Conservation (phyloP, 306 rosid species). For the Cicer pinnatifidum region DNA sequence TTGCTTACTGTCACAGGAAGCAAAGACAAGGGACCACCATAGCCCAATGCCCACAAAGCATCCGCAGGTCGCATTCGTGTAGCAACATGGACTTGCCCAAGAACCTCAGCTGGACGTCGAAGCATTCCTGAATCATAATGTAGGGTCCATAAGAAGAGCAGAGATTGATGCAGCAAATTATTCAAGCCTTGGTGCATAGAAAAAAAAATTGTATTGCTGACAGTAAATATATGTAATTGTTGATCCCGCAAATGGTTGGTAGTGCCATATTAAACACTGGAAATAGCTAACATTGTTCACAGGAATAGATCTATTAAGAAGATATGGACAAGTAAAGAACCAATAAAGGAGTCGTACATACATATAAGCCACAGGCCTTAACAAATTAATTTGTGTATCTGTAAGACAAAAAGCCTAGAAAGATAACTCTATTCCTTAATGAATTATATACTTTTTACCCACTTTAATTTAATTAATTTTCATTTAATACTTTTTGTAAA, state of each 20-base stretch:
- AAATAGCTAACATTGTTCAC: constrained; percentile 34
- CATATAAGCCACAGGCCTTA: constrained; percentile 9
- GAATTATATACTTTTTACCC: constrained; percentile 9
- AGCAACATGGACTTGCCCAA: constrained; percentile 98
- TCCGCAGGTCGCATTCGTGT: constrained; percentile 87
- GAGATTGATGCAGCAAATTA: constrained; percentile 41
- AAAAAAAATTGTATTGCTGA: constrained; percentile 28
- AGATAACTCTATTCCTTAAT: constrained; percentile 35
- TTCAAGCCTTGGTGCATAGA: constrained; percentile 39
- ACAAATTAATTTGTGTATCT: constrained; percentile 20
- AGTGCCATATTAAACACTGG: constrained; percentile 29
- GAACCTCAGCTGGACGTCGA: constrained; percentile 98
- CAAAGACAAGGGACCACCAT: constrained; percentile 95
- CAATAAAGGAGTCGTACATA: constrained; percentile 1
- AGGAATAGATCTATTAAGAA: constrained; percentile 16
- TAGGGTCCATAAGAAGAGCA: constrained; percentile 42
- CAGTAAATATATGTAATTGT: constrained; percentile 26
- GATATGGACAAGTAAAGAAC: constrained; percentile 23
- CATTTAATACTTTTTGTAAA: constrained; percentile 14
- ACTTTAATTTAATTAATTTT: constrained; percentile 29
- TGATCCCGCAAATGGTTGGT: constrained; percentile 28
- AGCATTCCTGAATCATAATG: constrained; percentile 65
- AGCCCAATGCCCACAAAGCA: constrained; percentile 93
- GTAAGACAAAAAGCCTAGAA: constrained; percentile 14
- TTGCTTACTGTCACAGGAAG: constrained; percentile 82